phyloP scores from a whole-genome alignment of 2,329 filamentous ascomycete species.

The Seiridium unicorne region DNA sequence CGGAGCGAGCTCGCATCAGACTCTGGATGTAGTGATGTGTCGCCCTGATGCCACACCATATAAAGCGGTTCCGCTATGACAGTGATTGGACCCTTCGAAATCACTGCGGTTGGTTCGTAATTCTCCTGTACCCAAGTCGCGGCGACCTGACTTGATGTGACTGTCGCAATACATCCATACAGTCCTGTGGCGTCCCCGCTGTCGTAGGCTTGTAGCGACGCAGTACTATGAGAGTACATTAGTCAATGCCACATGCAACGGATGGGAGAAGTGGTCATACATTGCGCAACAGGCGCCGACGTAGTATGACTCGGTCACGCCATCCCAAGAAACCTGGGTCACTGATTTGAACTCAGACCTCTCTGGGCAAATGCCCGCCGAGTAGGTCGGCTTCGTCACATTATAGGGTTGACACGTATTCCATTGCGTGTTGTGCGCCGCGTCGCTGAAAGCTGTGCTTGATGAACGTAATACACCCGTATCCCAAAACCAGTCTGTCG shows the following conservation, averaged over 20 bases:
- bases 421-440: slow-evolving; percentile 6
- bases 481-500: slow-evolving; percentile 11
- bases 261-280: background rate
- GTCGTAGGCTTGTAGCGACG: background rate
- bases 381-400: slow-evolving; percentile 2
- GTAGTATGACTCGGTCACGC: background rate
- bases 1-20: slow-evolving; percentile 7
- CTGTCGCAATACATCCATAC: background rate
- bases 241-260: too few relatives aligned
- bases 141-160: background rate
- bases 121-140: slow-evolving; percentile 2
- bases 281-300: slow-evolving; percentile 9
- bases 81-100: background rate
- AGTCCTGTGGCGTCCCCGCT: background rate
- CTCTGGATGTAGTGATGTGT: slow-evolving; percentile 2
- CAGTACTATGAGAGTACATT: background rate
- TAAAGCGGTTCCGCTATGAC: slow-evolving; percentile 7
- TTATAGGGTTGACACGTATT: slow-evolving; percentile 10
- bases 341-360: slow-evolving; percentile 9
- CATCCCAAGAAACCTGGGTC: slow-evolving; percentile 4
- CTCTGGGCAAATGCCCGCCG: slow-evolving; percentile 9
- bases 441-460: slow-evolving; percentile 7
- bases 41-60: slow-evolving; percentile 9
- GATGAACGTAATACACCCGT: background rate
- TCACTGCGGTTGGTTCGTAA: background rate